Base-by-base conservation (phyloP, 495 filamentous ascomycete species). In the Hypoxylon cercidicola region DNA sequence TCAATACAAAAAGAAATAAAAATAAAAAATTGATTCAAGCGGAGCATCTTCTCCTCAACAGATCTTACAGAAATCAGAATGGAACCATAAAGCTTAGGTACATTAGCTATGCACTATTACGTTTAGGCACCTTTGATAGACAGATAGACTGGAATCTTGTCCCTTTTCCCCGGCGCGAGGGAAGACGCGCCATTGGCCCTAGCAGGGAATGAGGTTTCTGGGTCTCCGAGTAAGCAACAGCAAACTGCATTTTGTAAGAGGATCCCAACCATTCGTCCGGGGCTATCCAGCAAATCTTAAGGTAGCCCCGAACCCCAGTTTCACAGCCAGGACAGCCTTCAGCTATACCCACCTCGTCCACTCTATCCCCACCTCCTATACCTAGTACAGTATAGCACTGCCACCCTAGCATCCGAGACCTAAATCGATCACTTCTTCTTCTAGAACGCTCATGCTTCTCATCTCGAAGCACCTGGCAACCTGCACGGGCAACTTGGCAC, bases 151-250 rank as follows among this genome's bases (percentile, higher is more conserved):
- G 58, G 64, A 62, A 62, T 15, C 46, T 62, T 58, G 64, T 62
- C 64, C 64, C 64, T 68, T 68, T 68, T 55, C 59, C 57, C 64
- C 64, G 64, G 64, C 49, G 44, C 59, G 54, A 59, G 48, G 64
- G 57, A 57, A 46, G 37, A 48, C 6, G 34, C 35, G 39, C 56
- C 43, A 60, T 11, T 10, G 28, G 34, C 10, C 28, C 34, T 39
- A 62, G 43, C 28, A 25, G 19, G 18, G 41, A 53, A n/a, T n/a
- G n/a, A n/a, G 53, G 21, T 39, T 12, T n/a, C n/a, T n/a, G 49
- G n/a, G 39, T 13, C 28, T 15, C 28, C 18, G 43, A 16, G 18
- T 16, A 13, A n/a, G n/a, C n/a, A n/a, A n/a, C n/a, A 55, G 37
- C 47, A 43, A 48, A 39, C 49, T n/a, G 11, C 37, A 40, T 34